Percentiles rank a stretch among this genome's conserved stretches.
phyloP scores from a whole-genome alignment of 208 protist genomes.

The Porcisia hertigi region DNA sequence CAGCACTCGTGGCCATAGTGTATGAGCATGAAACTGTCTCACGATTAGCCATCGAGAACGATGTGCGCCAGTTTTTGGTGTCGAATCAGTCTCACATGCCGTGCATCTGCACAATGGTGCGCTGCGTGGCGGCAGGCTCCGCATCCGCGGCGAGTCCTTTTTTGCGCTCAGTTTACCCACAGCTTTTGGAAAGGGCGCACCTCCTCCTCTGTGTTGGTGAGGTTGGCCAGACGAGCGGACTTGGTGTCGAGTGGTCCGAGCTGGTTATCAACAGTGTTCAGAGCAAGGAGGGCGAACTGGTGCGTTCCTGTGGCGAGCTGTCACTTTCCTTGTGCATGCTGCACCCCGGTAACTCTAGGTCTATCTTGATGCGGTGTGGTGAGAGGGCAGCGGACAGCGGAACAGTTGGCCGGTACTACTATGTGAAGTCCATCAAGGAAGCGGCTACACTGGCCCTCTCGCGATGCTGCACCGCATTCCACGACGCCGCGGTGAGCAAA shows the following conservation, averaged over 20 bases:
- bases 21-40: conserved; percentile 19
- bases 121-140: conserved; percentile 16
- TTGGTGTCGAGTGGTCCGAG: conserved; percentile 31
- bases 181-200: conserved; percentile 4
- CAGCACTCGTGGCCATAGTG: conserved; percentile 14
- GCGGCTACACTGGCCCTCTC: conserved; percentile 26
- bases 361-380: conserved; percentile 29
- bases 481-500: conserved; percentile 33
- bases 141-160: conserved; percentile 15
- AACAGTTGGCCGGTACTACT: conserved; percentile 34
- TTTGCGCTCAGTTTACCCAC: conserved; percentile 9
- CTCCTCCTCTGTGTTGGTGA: conserved; percentile 41
- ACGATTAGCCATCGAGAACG: conserved; percentile 22
- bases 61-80: conserved; percentile 15
- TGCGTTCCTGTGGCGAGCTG: conserved; percentile 32
- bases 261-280: conserved; percentile 41
- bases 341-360: conserved; percentile 34
- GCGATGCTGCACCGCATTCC: conserved; percentile 29
- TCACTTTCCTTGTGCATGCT: conserved; percentile 45
- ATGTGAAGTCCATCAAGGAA: conserved; percentile 49
- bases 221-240: conserved; percentile 24
- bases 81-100: conserved; percentile 23
- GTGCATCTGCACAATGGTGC: conserved; percentile 23
- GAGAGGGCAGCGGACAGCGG: conserved; percentile 24
- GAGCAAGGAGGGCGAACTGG: conserved; percentile 32